Conservation (phyloP, 1,284 basidiomycete species). For the Boletus sp. region DNA sequence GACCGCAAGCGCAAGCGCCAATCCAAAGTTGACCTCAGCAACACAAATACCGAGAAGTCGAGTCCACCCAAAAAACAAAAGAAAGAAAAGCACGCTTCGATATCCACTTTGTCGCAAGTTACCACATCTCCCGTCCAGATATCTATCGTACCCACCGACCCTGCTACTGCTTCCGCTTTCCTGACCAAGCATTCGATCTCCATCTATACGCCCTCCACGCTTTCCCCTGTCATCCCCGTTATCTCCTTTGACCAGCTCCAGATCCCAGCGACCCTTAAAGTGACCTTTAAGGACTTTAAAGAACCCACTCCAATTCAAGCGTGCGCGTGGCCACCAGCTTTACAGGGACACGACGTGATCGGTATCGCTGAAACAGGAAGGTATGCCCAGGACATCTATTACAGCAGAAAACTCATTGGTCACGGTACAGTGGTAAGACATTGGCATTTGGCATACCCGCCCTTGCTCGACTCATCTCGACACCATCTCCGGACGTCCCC, state of each 20-base stretch:
- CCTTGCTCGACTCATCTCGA: slow-evolving; percentile 64
- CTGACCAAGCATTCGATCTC: slow-evolving; percentile 76
- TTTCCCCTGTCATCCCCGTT: slow-evolving; percentile 64
- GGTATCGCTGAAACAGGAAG: slow-evolving; percentile 98
- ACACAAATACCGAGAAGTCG: slow-evolving; percentile 6
- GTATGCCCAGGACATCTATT: slow-evolving; percentile 39
- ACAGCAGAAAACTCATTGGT: slow-evolving; percentile 10
- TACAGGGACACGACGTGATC: slow-evolving; percentile 86
- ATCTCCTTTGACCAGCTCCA: slow-evolving; percentile 78
- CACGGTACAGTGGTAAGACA: slow-evolving; percentile 81
- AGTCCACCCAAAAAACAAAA: slow-evolving; percentile 35
- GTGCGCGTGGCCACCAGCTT: slow-evolving; percentile 91
- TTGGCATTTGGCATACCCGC: slow-evolving; percentile 96
- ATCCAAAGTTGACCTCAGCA: slow-evolving; percentile 12
- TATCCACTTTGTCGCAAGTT: slow-evolving; percentile 28
- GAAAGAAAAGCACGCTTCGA: slow-evolving; percentile 32
- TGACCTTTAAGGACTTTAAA: slow-evolving; percentile 74
- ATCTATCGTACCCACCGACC: slow-evolving; percentile 29
- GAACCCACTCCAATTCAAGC: slow-evolving; percentile 97
- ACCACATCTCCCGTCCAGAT: slow-evolving; percentile 11
- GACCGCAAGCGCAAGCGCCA: slow-evolving; percentile 39
- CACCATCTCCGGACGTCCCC: slow-evolving; percentile 21
- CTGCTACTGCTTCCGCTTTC: slow-evolving; percentile 61
- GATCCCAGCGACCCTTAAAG: slow-evolving; percentile 64
- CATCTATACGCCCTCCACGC: slow-evolving; percentile 58